Conservation (phyloP, 2,329 filamentous ascomycete species). For the Microdochium trichocladiopsis region DNA sequence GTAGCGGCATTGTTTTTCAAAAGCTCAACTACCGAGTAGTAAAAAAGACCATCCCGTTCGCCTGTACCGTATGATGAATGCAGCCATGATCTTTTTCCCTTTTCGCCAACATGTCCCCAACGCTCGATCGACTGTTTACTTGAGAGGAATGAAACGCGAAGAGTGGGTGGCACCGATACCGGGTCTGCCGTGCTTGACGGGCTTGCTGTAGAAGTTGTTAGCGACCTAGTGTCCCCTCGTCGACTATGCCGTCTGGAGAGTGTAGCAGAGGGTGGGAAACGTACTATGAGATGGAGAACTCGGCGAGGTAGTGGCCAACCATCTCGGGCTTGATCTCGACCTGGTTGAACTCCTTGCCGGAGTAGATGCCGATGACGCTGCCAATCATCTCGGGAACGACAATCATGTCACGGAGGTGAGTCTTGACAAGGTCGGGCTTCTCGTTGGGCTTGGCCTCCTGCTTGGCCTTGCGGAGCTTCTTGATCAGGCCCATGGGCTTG, state of each 20-base stretch:
- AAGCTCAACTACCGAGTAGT: conserved; percentile 14
- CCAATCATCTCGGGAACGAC: conserved; percentile 99
- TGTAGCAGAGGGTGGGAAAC: conserved; percentile 35
- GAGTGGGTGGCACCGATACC: conserved; percentile 99
- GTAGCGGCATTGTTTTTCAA: conserved; percentile 16
- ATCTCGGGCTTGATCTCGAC: conserved; percentile 99
- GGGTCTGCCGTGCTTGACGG: conserved; percentile 99
- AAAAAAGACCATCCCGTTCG: conserved; percentile 48
- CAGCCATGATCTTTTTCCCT: conserved; percentile 36
- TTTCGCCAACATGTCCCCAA: conserved; percentile 27
- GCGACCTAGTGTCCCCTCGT: conserved; percentile 16
- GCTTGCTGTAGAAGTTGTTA: conserved; percentile 68
- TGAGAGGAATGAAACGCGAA: conserved; percentile 99
- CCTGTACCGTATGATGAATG: conserved; percentile 40
- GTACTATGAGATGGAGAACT: conserved; percentile 99
- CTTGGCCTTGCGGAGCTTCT: conserved; percentile 99
- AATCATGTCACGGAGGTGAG: conserved; percentile 99
- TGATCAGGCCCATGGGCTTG: conserved; percentile 99
- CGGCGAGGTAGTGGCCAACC: conserved; percentile 98
- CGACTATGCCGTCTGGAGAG: too few relatives aligned
- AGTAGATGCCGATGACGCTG: conserved; percentile 98
- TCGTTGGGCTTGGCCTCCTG: conserved; percentile 98
- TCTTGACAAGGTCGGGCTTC: conserved; percentile 99
- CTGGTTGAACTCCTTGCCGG: conserved; percentile 99
- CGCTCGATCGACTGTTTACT: conserved; percentile 56